phyloP scores from a whole-genome alignment of 441 rosid genomes.

The Melianthus villosus region DNA sequence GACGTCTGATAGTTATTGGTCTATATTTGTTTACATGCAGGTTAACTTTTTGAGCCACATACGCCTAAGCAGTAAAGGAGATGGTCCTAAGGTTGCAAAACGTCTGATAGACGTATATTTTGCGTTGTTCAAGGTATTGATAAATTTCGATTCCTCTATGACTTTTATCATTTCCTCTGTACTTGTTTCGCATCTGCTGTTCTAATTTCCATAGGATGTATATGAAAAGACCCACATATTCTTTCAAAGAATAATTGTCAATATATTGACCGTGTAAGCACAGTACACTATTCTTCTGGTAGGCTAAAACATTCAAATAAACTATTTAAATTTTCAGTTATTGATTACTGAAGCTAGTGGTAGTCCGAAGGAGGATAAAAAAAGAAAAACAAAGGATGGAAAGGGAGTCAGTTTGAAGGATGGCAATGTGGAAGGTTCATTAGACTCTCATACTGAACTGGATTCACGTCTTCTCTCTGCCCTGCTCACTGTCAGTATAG shows the following conservation, averaged over 20 bases:
- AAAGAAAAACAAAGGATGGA: conserved; percentile 15
- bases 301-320: too few relatives aligned
- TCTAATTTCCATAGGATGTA: neutral
- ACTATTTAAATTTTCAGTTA: conserved; percentile 31
- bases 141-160: conserved; percentile 1
- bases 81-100: conserved; percentile 81
- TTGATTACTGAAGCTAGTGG: conserved; percentile 42
- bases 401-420: conserved; percentile 18
- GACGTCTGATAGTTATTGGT: conserved; percentile 5
- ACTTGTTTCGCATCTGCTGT: too few relatives aligned
- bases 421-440: conserved; percentile 18
- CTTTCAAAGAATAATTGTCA: too few relatives aligned
- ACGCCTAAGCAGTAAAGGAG: conserved; percentile 61
- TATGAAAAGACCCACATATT: too few relatives aligned
- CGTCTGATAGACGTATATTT: conserved; percentile 82
- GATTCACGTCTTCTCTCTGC: conserved; percentile 89
- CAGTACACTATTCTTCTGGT: too few relatives aligned
- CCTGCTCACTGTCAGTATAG: conserved; percentile 54
- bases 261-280: too few relatives aligned
- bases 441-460: conserved; percentile 64
- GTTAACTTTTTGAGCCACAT: conserved; percentile 86
- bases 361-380: conserved; percentile 21
- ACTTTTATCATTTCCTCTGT: neutral
- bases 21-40: conserved; percentile 22
- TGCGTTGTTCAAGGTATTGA: conserved; percentile 73